Percentiles rank a stretch among this genome's conserved stretches.
Conservation (phyloP, 495 filamentous ascomycete species). For the Schizothecium vesticola region DNA sequence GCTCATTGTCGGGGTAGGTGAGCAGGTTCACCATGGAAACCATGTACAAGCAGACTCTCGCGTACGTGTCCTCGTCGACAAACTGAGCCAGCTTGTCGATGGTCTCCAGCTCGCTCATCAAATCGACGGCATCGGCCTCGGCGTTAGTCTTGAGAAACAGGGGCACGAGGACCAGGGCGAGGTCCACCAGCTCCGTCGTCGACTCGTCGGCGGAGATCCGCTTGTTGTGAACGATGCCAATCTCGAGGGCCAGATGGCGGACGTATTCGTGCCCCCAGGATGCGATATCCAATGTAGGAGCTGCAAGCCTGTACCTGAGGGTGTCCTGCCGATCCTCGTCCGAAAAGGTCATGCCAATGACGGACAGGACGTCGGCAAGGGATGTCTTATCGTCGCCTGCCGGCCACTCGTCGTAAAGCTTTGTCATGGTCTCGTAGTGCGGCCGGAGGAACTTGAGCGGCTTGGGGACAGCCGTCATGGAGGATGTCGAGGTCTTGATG, state of each 20-base stretch:
- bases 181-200: conserved; percentile 68
- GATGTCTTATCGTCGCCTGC: conserved; percentile 78
- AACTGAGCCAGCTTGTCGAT: conserved; percentile 87
- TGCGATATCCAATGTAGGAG: conserved; percentile 84
- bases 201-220: conserved; percentile 55
- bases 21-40: conserved; percentile 97
- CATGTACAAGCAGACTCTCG: conserved; percentile 94
- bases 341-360: conserved; percentile 98
- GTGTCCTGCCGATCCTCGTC: conserved; percentile 94
- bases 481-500: conserved; percentile 98
- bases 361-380: conserved; percentile 90
- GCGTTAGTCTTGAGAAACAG: conserved; percentile 96
- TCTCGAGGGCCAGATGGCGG: conserved; percentile 89
- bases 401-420: conserved; percentile 83
- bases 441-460: conserved; percentile 96
- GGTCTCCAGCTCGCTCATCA: conserved; percentile 94
- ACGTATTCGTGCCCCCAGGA: conserved; percentile 99
- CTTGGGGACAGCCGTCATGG: conserved; percentile 98
- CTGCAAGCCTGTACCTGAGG: conserved; percentile 86
- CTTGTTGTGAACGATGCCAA: conserved; percentile 86
- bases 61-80: conserved; percentile 89
- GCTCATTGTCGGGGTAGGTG: conserved; percentile 93
- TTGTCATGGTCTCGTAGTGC: conserved; percentile 82
- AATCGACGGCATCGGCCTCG: conserved; percentile 94
- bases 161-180: conserved; percentile 79